Evolutionary conservation across 2,329 filamentous ascomycete species (phyloP), one percentile per base, ranked within the genome.

Genomic region (Aspergillus neoniger): DNA sequence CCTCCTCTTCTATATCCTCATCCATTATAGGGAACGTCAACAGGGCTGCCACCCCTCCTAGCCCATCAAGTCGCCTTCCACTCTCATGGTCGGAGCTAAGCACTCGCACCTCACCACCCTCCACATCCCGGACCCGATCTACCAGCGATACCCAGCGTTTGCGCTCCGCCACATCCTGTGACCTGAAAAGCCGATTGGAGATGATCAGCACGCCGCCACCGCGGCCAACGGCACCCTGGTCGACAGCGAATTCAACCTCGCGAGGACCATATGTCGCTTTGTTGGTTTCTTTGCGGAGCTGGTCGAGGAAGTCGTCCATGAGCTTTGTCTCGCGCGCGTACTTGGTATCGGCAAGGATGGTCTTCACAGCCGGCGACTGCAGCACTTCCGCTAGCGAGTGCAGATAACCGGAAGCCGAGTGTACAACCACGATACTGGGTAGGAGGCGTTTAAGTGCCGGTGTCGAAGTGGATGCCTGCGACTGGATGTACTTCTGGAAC

Each of bases 61-160:
- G 75, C 12, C 88, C 90, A 66, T 93, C 91, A 14, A 99, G 78
- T 61, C 92, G 83, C 79, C 90, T 89, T 0, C 95, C 95, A 74
- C 93, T 97, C 80, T 97, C 94, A 75, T 98, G 94, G 71, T 96
- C 90, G 69, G 91, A 93, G 75, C 94, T 98, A 28, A 98, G 78
- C n/a, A 98, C 86, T 57, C 91, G 83, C 0, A 92, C 91, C 66
- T 97, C 92, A 1, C 94, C 95, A 5, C 94, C 95, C 65, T 92
- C 88, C 3, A 82, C 79, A 56, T 88, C 88, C 65, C 88, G 87
- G n/a, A 98, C 94, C 63, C 88, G 88, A 74, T 98, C 94, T 3
- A 98, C 93, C 49, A 98, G 82, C 8, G 80, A 81, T 1, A 98
- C 94, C 82, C 93, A 98, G 64, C 88, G 85, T 73, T 88, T 91